These are phyloP conservation scores for Grammothele lineata DNA, from an alignment of 768 basidiomycete species.

Conservation along the genomic window DNA sequence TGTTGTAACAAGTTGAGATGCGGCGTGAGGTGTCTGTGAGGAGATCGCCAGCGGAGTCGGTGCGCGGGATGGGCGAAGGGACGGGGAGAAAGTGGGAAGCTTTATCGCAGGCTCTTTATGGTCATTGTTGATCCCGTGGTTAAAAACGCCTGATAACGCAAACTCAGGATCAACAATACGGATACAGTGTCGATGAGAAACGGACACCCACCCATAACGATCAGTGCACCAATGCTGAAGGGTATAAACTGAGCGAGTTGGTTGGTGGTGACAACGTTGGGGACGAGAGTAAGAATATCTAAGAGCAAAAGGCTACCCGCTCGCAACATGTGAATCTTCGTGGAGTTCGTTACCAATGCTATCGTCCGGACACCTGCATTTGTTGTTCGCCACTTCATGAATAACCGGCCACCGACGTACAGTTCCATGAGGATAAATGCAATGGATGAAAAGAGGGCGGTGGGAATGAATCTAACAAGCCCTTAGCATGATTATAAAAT, in stretches of 20 bases:
- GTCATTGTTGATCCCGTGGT: background rate
- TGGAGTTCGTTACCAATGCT: constrained; percentile 15
- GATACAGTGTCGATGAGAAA: no score
- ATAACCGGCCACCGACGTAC: constrained; percentile 35
- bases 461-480: constrained; percentile 34
- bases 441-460: constrained; percentile 32
- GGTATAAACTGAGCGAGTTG: constrained; percentile 38
- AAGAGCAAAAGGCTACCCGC: constrained; percentile 39
- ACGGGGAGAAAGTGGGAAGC: no score
- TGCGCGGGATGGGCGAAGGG: no score
- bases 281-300: constrained; percentile 38
- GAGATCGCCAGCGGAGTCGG: no score
- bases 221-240: constrained; percentile 36
- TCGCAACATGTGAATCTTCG: constrained; percentile 30
- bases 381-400: constrained; percentile 20
- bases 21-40: no score
- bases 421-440: constrained; percentile 35
- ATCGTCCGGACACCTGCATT: constrained; percentile 18
- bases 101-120: background rate
- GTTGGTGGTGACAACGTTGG: constrained; percentile 31
- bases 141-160: constrained; percentile 16
- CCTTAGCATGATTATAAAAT: background rate
- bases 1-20: no score
- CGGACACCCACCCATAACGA: constrained; percentile 36
- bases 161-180: no score